Base-by-base conservation (phyloP, 768 basidiomycete genomes). In the Lentinula guzmanii region DNA sequence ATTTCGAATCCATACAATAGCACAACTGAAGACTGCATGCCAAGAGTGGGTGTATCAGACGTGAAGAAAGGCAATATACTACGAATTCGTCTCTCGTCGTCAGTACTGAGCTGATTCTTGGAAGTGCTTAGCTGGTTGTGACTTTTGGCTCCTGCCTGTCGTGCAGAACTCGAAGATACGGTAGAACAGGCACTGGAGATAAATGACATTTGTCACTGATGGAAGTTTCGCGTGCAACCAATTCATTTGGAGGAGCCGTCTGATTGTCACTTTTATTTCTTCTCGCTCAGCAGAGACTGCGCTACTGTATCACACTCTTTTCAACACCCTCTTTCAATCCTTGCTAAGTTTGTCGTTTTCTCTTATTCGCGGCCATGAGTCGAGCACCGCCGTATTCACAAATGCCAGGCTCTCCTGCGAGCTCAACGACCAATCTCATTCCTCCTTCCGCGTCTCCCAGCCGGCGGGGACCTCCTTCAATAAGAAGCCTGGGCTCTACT, bases 321-420 rank as follows among this genome's bases (percentile, higher is more conserved):
- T 55, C 37, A 37, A 33, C 46, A 51, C 57, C 60, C 3, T 63
- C 31, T 61, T 2, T 63, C 31, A 42, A 34, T 2, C 35, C 33
- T 65, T 54, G 48, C 56, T 46, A 63, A 33, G 13, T 42, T 33
- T 34, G 5, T 35, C 33, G 15, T 13, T 24, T 11, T 21, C 53
- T 11, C 3, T 11, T 21, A 7, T 54, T 39, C 53, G 33, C 34
- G 34, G 16, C 37, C 21, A 56, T 56, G 55, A 56, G 41, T 43
- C 31, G 53, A 41, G 53, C 53, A 37, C 39, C 56, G 5, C 45
- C 56, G 2, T 59, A 34, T 59, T 34, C 58, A n/a, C 58, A 35
- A 45, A 43, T 59, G 21, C 31, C 58, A 46, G 48, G 43, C 58
- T 51, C 58, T 46, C 48, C 48, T n/a, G 58, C 31, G 16, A 48